phyloP scores from a whole-genome alignment of 768 basidiomycete species.

The Postia placenta region DNA sequence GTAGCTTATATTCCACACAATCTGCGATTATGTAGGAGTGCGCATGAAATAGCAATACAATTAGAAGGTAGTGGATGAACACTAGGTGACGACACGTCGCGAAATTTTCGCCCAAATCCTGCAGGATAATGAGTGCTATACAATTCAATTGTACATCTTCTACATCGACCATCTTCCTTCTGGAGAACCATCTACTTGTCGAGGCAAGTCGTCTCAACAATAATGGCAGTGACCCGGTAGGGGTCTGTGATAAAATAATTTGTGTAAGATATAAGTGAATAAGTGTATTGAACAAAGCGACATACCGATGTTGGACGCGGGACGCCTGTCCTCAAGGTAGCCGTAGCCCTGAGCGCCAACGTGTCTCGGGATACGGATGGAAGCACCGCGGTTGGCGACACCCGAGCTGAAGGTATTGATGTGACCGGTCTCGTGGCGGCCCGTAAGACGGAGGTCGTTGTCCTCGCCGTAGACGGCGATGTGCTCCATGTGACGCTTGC shows the following conservation, averaged over 20 bases:
- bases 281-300: too few relatives aligned
- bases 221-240: slow-evolving; percentile 87
- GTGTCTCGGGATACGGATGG: slow-evolving; percentile 92
- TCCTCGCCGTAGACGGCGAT: slow-evolving; percentile 97
- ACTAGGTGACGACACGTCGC: not conserved
- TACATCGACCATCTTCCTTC: slow-evolving; percentile 6
- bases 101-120: not conserved
- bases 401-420: slow-evolving; percentile 89
- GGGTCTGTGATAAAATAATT: slow-evolving; percentile 69
- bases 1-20: slow-evolving; percentile 5
- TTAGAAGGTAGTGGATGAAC: slow-evolving; percentile 2
- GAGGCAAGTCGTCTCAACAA: slow-evolving; percentile 82
- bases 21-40: not conserved
- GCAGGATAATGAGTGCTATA: not conserved
- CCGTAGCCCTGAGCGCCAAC: slow-evolving; percentile 91
- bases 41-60: not conserved
- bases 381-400: slow-evolving; percentile 96
- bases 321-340: slow-evolving; percentile 94
- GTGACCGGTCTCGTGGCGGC: slow-evolving; percentile 96
- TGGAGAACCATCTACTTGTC: slow-evolving; percentile 37
- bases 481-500: slow-evolving; percentile 88
- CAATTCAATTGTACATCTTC: slow-evolving; percentile 6
- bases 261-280: slow-evolving; percentile 1
- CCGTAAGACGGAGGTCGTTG: slow-evolving; percentile 94
- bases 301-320: slow-evolving; percentile 95